Conservation (phyloP, 805 yeast genomes). For the Suhomyces vadensis region DNA sequence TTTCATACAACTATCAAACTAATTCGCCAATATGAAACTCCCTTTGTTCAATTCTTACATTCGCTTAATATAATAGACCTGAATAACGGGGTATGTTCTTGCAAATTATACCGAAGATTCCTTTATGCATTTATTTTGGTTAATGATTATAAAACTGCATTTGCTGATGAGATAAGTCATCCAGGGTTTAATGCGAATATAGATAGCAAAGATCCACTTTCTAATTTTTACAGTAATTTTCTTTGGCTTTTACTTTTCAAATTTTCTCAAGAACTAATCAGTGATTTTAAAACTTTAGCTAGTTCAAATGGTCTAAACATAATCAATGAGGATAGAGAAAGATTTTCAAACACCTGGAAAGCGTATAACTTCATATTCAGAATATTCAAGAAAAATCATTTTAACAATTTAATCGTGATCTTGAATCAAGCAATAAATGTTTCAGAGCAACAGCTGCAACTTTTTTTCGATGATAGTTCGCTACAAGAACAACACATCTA, state of each 20-base stretch:
- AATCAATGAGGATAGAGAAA: too few relatives aligned
- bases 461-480: constrained; percentile 6
- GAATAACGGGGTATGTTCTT: not conserved
- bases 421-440: constrained; percentile 17
- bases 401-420: constrained; percentile 16
- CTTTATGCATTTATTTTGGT: constrained; percentile 23
- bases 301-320: too few relatives aligned
- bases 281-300: constrained; percentile 11
- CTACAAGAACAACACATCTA: not conserved
- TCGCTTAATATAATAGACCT: not conserved
- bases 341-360: too few relatives aligned
- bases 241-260: constrained; percentile 22
- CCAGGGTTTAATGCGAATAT: constrained; percentile 27
- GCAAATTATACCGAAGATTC: not conserved
- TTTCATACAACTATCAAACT: not conserved
- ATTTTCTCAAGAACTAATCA: constrained; percentile 14
- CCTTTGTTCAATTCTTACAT: not conserved
- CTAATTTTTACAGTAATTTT: constrained; percentile 16
- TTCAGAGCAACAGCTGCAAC: constrained; percentile 15
- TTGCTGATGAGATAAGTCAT: constrained; percentile 18
- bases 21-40: not conserved
- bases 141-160: constrained; percentile 14
- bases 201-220: not conserved
- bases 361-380: constrained; percentile 20
- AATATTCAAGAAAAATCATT: constrained; percentile 21